Base-by-base conservation (phyloP, 306 rosid genomes). In the Cicer arietinum region DNA sequence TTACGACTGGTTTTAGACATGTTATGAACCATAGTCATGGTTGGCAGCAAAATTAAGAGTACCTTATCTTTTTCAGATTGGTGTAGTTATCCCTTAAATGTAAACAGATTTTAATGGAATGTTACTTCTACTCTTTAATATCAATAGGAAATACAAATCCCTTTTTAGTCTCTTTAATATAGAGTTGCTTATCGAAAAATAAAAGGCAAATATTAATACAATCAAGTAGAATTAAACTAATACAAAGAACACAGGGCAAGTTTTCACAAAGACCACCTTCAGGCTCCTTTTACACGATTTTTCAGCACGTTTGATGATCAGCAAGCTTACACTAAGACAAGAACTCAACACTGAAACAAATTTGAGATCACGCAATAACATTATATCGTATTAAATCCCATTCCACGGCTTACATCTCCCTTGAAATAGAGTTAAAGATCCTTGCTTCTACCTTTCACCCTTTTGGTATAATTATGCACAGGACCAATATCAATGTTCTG, bases 401-500 rank as follows among this genome's bases (percentile, higher is more conserved):
- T 67, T 17, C 3, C 39, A 53, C 42, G 16, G 44, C 46, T 47
- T 42, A 13, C 6, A 22, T 11, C 60, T 1, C 60, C 42, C 5
- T 14, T 43, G 41, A 69, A 81, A 76, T 81, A 65, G 48, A 53
- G 6, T 14, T 60, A 35, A n/a, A 60, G 14, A 17, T 46, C 20
- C 67, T 12, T 6, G 56, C 62, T 61, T 69, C 40, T 3, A n/a
- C 71, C 44, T 42, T 68, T 77, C 43, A 18, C 62, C 44, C 40
- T 57, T 68, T 67, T 1, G 22, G 59, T 12, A 69, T 58, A 59
- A 42, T 62, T 48, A 68, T 50, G 72, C 44, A 68, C 25, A 43
- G 51, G 71, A 59, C 54, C 75, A 30, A 67, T 42, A 52, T 35
- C 67, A 2, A 51, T 75, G 77, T 60, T 74, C 58, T 4, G 40